Percentiles rank a stretch among this genome's conserved stretches.
phyloP scores from a whole-genome alignment of 257 asterid species.

The Nemophila menziesii region DNA sequence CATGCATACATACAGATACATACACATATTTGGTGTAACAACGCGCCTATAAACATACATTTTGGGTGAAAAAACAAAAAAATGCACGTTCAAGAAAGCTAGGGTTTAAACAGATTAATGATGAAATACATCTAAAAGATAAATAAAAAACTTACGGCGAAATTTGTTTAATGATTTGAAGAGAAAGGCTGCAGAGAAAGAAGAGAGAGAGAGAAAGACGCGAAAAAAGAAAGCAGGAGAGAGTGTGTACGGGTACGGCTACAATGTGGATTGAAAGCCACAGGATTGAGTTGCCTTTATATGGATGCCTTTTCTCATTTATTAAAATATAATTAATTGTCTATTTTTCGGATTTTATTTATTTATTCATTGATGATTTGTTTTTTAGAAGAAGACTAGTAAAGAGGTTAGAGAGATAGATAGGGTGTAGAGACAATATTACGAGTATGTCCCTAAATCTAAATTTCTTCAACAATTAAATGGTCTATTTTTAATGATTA shows the following conservation, averaged over 20 bases:
- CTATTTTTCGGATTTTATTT: too few species aligned
- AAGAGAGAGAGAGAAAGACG: constrained; percentile 27
- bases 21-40: not conserved
- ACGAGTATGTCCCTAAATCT: too few species aligned
- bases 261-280: constrained; percentile 42
- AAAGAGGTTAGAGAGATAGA: not conserved
- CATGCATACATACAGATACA: constrained; percentile 4
- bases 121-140: not conserved
- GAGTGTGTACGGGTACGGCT: constrained; percentile 9
- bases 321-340: not conserved
- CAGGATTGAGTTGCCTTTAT: constrained; percentile 50
- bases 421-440: not conserved
- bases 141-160: constrained; percentile 27
- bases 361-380: not conserved
- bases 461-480: too few species aligned
- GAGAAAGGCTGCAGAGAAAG: constrained; percentile 18
- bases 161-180: constrained; percentile 17
- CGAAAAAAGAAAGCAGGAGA: constrained; percentile 35
- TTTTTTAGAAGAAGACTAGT: not conserved
- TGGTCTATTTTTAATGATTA: too few species aligned
- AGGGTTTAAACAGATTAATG: constrained; percentile 20
- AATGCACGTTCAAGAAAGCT: constrained; percentile 22
- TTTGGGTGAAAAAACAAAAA: constrained; percentile 1
- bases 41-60: not conserved
- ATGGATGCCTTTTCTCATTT: constrained; percentile 45